Evolutionary conservation across 352 stramenopile genomes (phyloP), one percentile per base, ranked within the genome.

Genomic region (Ophiocytium majus): DNA sequence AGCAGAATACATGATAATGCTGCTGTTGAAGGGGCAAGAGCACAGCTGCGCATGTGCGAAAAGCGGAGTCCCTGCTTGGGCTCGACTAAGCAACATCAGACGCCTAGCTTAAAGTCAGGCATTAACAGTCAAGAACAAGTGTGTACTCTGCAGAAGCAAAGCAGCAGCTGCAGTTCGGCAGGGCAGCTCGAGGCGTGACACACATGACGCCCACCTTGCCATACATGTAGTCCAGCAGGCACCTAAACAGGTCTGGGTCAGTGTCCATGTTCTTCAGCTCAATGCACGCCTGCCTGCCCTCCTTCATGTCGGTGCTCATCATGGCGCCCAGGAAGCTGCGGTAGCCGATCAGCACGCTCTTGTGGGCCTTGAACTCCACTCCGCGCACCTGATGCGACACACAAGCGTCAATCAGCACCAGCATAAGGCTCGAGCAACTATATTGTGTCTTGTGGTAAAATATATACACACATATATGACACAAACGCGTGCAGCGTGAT

Each of bases 161-260:
- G 57, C 19, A 66, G 19, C 57, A 66, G n/a, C 19, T 23, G 57
- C 57, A 66, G n/a, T n/a, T n/a, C n/a, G n/a, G n/a, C n/a, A n/a
- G n/a, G n/a, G n/a, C n/a, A n/a, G n/a, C n/a, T n/a, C n/a, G n/a
- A n/a, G n/a, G n/a, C n/a, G n/a, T n/a, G n/a, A n/a, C n/a, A n/a
- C n/a, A 80, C 17, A 14, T 75, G 5, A 71, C 5, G 10, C 50
- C 19, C 23, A 85, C 1, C 71, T 88, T 88, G 80, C 79, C 82
- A 82, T 88, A 88, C 84, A 88, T 83, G 50, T 86, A 88, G 80
- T 88, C 84, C 76, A 88, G 79, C 43, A 88, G 43, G 32, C 84
- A 86, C 84, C 83, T 86, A 66, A 88, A 88, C 80, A 78, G 66
- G 5, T 78, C 66, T 17, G 66, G 66, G 14, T 78, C 66, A 5